Base-by-base conservation (phyloP, 2,329 filamentous ascomycete genomes). In the Fusarium sp. region DNA sequence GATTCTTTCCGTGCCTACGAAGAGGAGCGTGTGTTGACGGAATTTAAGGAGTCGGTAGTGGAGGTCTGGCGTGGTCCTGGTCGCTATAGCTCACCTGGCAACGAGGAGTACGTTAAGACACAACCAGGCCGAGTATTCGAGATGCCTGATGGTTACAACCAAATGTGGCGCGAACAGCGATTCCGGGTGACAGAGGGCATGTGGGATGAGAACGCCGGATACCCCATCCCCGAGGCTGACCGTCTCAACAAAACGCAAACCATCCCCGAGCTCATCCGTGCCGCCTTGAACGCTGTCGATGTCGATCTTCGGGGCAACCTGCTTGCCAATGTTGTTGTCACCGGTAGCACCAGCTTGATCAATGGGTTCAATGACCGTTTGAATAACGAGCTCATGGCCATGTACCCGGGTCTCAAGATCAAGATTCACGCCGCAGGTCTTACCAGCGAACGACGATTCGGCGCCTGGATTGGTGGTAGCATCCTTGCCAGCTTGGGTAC, bases 21-120 rank as follows among this genome's bases (percentile, higher is more conserved):
- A 81, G 94, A 99, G 83, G 96, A 98, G 80, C 92, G 95, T 56
- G 91, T 97, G 44, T 84, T 99, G 61, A 94, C 93, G 40, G 94
- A 98, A 79, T 99, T 97, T 88, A 99, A 99, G 83, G 97, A 99
- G 82, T 97, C 92, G 20, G 94, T 98, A 18, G 94, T 98, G 29
- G 94, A 98, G 82, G 90, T 95, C 16, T 99, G 96, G 95, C 88
- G 90, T 27, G 93, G 93, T 1, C 93, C 93, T 0, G 91, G 91
- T 63, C 87, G 90, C 66, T 89, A 94, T 75, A 80, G 80, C 44
- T 82, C 80, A 72, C 87, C 82, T 24, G 89, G 90, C 40, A 97
- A 95, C 78, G 90, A 96, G 77, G 94, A 98, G 44, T 85, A 89
- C 49, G 90, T 91, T 62, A 91, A 88, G 78, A 86, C 83, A 46